phyloP scores from a whole-genome alignment of 495 filamentous ascomycete genomes.

The Penicillium pancosmium region DNA sequence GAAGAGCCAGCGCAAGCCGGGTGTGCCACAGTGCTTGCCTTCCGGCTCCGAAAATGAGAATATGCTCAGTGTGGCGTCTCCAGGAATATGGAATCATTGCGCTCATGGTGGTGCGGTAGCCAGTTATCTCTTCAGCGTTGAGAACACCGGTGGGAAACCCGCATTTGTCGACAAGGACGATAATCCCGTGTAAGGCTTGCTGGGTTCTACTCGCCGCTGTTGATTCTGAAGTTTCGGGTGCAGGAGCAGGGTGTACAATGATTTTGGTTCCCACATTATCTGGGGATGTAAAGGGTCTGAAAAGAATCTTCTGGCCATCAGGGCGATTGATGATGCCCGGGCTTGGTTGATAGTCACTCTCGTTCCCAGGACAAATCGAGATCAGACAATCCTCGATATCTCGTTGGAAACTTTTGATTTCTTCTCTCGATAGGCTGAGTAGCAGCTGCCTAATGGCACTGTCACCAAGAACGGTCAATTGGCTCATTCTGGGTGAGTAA shows the following conservation, averaged over 20 bases:
- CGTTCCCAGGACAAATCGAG: neutral
- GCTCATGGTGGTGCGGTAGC: constrained; percentile 20
- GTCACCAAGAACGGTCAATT: constrained; percentile 1
- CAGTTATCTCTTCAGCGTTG: constrained; percentile 14
- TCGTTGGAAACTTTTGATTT: neutral
- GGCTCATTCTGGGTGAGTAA: neutral
- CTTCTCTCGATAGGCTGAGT: neutral
- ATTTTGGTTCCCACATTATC: constrained; percentile 18
- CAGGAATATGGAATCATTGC: constrained; percentile 18
- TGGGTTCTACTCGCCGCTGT: neutral
- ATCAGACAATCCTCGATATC: constrained; percentile 11
- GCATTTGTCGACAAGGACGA: constrained; percentile 1
- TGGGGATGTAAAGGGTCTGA: constrained; percentile 24
- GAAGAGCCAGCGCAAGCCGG: constrained; percentile 3
- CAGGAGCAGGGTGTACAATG: constrained; percentile 12
- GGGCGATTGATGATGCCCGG: constrained; percentile 16
- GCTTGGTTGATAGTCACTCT: constrained; percentile 17
- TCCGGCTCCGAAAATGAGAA: constrained; percentile 18
- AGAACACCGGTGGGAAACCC: constrained; percentile 1
- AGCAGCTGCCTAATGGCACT: neutral
- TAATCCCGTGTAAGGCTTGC: neutral
- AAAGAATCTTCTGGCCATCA: constrained; percentile 21
- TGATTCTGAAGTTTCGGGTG: neutral
- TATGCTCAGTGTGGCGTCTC: constrained; percentile 12
- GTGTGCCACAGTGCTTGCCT: constrained; percentile 11